Percentiles rank a stretch among this genome's conserved stretches.
phyloP scores from a whole-genome alignment of 1,284 basidiomycete species.

The Porogramme epimiltina region DNA sequence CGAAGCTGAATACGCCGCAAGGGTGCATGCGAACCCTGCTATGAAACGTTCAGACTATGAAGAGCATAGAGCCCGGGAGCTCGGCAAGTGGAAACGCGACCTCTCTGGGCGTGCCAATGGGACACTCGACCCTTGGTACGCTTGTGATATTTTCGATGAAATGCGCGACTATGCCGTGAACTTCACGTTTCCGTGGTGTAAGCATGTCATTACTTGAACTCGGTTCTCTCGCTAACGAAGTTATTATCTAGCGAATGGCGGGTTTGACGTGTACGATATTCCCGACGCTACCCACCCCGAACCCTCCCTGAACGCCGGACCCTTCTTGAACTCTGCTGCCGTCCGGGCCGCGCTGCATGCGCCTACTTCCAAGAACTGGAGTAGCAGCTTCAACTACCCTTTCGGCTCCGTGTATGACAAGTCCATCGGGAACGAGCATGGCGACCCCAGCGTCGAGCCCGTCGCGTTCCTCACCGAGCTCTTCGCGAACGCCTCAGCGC shows the following conservation, averaged over 20 bases:
- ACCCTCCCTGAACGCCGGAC: slow-evolving; percentile 43
- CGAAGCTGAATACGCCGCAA: slow-evolving; percentile 2
- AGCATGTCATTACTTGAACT: slow-evolving; percentile 25
- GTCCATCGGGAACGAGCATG: slow-evolving; percentile 25
- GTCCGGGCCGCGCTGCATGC: slow-evolving; percentile 63
- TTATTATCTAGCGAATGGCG: slow-evolving; percentile 12
- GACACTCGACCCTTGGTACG: slow-evolving; percentile 35
- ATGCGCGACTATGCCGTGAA: slow-evolving; percentile 37
- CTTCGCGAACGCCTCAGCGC: slow-evolving; percentile 26
- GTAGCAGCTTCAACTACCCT: slow-evolving; percentile 44
- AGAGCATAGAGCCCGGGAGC: neutral
- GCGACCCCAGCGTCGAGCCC: slow-evolving; percentile 46
- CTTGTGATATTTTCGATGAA: slow-evolving; percentile 34
- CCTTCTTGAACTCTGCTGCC: slow-evolving; percentile 58
- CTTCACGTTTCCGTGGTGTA: slow-evolving; percentile 63
- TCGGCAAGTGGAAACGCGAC: slow-evolving; percentile 23
- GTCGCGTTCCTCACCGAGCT: slow-evolving; percentile 31
- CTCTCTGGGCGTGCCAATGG: slow-evolving; percentile 28
- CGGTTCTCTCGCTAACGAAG: neutral
- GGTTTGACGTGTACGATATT: slow-evolving; percentile 46
- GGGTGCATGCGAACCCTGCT: neutral
- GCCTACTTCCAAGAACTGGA: slow-evolving; percentile 61
- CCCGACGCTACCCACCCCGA: slow-evolving; percentile 55
- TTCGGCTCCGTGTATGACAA: slow-evolving; percentile 40
- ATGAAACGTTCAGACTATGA: neutral